Percentiles rank a stretch among this genome's conserved stretches.
Evolutionary conservation across 2,329 filamentous ascomycete genomes (phyloP).

Genomic region (Exophiala dermatitidis): DNA sequence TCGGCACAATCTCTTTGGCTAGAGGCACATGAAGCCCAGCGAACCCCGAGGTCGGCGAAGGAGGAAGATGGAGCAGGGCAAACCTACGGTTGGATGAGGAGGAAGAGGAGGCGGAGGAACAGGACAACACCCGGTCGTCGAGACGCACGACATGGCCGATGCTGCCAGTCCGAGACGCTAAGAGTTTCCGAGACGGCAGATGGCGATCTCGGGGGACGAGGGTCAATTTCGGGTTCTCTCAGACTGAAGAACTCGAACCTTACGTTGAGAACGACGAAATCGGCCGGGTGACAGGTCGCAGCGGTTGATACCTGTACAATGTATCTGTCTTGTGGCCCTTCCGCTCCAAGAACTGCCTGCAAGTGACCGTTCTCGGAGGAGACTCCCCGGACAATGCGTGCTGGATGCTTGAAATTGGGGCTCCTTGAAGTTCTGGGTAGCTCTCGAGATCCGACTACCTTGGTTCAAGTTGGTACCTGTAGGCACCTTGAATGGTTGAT

Average conservation of each 20-base stretch:
- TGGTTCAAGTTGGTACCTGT: no score
- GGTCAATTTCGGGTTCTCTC: background rate
- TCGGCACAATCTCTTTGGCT: background rate
- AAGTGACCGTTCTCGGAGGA: no score
- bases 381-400: no score
- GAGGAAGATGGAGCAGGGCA: background rate
- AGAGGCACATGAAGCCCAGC: background rate
- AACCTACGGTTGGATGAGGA: background rate
- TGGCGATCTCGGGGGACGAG: background rate
- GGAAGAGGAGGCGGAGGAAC: background rate
- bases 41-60: background rate
- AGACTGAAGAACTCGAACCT: background rate
- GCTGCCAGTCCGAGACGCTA: background rate
- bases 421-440: no score
- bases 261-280: no score
- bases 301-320: no score
- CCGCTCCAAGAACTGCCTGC: no score
- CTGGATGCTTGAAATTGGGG: no score
- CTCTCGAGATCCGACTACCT: no score
- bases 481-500: no score
- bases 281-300: no score
- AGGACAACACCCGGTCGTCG: background rate
- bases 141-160: background rate
- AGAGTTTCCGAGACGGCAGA: background rate
- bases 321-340: no score